These are phyloP conservation scores for Pseudogymnoascus sp. DNA, from an alignment of 2,329 filamentous ascomycete genomes.

Conservation along the genomic window DNA sequence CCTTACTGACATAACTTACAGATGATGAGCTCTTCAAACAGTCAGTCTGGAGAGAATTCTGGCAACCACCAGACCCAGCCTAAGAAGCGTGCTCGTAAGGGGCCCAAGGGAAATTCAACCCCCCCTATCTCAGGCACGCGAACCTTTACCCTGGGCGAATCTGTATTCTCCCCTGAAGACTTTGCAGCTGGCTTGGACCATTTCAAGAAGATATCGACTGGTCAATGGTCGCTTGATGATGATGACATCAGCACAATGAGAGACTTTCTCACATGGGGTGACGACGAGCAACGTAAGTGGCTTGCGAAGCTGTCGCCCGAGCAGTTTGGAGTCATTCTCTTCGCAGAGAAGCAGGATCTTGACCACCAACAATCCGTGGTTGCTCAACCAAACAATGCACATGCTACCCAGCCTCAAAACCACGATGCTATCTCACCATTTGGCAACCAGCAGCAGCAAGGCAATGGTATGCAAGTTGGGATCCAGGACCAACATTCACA, in stretches of 20 bases:
- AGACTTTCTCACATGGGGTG: neutral
- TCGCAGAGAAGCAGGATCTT: neutral
- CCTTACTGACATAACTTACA: neutral
- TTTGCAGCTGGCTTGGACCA: neutral
- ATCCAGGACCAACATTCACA: neutral
- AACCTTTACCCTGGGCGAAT: neutral
- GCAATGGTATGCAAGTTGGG: neutral
- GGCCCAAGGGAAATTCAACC: neutral
- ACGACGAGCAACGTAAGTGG: neutral
- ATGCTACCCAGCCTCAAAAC: neutral
- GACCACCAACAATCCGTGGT: neutral
- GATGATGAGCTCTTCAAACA: neutral
- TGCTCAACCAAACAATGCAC: neutral
- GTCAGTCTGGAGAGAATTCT: neutral
- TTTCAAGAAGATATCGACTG: neutral
- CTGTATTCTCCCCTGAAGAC: neutral
- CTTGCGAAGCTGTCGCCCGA: neutral
- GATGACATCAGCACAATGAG: neutral
- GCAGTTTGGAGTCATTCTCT: neutral
- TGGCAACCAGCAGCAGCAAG: neutral
- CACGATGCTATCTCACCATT: neutral
- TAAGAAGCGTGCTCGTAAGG: constrained; percentile 2
- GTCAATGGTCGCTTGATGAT: neutral
- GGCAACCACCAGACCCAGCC: neutral
- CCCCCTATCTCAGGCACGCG: neutral